Evolutionary conservation across 805 yeast species (phyloP).

Genomic region (Komagataella pseudopastoris): DNA sequence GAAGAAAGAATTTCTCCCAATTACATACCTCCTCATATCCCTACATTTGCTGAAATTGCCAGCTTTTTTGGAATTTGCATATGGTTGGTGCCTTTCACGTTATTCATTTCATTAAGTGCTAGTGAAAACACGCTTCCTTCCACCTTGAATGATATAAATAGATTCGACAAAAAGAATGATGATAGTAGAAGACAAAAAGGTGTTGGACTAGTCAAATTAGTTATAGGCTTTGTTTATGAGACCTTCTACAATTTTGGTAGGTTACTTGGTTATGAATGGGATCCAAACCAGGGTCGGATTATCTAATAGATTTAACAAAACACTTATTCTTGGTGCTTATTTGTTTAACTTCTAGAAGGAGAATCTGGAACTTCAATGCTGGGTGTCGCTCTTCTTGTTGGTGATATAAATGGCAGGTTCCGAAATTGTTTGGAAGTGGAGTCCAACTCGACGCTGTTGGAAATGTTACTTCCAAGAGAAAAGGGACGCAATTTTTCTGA

Average conservation of each 20-base stretch:
- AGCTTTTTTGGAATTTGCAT: slow-evolving; percentile 88
- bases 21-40: slow-evolving; percentile 53
- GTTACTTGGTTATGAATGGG: slow-evolving; percentile 52
- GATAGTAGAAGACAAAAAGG: slow-evolving; percentile 23
- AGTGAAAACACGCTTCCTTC: slow-evolving; percentile 78
- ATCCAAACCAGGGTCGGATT: slow-evolving; percentile 38
- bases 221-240: slow-evolving; percentile 39
- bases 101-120: slow-evolving; percentile 85
- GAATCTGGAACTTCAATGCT: slow-evolving; percentile 1
- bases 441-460: not conserved
- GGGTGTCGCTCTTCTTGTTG: not conserved
- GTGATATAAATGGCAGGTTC: not conserved
- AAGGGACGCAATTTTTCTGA: slow-evolving; percentile 4
- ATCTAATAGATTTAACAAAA: slow-evolving; percentile 13
- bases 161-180: slow-evolving; percentile 13
- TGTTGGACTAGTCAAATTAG: slow-evolving; percentile 59
- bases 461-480: not conserved
- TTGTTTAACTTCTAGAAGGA: slow-evolving; percentile 3
- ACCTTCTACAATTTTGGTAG: slow-evolving; percentile 30
- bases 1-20: slow-evolving; percentile 41
- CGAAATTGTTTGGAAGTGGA: not conserved
- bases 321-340: slow-evolving; percentile 4
- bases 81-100: slow-evolving; percentile 89
- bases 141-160: slow-evolving; percentile 10
- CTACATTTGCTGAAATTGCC: slow-evolving; percentile 82